A percentile compares a stretch with the other conserved stretches of the same genome.
These are phyloP conservation scores for Annulohypoxylon truncatum DNA, from an alignment of 2,329 filamentous ascomycete genomes.

Conservation along the genomic window DNA sequence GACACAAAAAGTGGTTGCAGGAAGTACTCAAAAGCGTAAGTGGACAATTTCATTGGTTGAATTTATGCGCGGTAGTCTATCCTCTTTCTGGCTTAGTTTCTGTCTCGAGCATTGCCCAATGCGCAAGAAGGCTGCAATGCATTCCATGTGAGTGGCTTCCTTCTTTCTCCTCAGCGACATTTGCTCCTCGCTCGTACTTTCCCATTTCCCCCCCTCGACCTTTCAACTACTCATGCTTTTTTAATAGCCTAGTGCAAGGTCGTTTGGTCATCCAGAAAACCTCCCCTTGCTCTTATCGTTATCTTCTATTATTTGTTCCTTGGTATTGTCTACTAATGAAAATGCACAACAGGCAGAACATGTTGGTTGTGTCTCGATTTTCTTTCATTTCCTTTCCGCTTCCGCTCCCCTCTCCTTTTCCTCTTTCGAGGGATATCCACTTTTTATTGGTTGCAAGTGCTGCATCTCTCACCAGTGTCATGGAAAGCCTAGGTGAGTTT, in stretches of 20 bases:
- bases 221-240: slow-evolving; percentile 20
- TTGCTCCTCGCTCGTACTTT: slow-evolving; percentile 28
- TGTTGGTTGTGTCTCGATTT: slow-evolving; percentile 35
- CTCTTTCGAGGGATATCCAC: slow-evolving; percentile 30
- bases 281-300: slow-evolving; percentile 33
- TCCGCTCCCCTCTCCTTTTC: slow-evolving; percentile 24
- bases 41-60: slow-evolving; percentile 27
- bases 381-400: slow-evolving; percentile 34
- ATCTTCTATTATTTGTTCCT: slow-evolving; percentile 24
- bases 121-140: slow-evolving; percentile 23
- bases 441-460: slow-evolving; percentile 36
- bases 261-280: slow-evolving; percentile 10
- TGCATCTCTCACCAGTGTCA: slow-evolving; percentile 31
- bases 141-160: slow-evolving; percentile 37
- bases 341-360: slow-evolving; percentile 30
- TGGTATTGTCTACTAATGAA: slow-evolving; percentile 7
- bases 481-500: slow-evolving; percentile 24
- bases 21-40: slow-evolving; percentile 26
- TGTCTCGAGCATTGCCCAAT: slow-evolving; percentile 36
- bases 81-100: slow-evolving; percentile 26
- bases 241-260: slow-evolving; percentile 24
- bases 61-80: slow-evolving; percentile 15
- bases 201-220: slow-evolving; percentile 20
- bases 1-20: slow-evolving; percentile 22
- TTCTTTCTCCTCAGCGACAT: slow-evolving; percentile 25